These are phyloP conservation scores for Naganishia vishniacii DNA, from an alignment of 768 basidiomycete genomes.

Conservation along the genomic window DNA sequence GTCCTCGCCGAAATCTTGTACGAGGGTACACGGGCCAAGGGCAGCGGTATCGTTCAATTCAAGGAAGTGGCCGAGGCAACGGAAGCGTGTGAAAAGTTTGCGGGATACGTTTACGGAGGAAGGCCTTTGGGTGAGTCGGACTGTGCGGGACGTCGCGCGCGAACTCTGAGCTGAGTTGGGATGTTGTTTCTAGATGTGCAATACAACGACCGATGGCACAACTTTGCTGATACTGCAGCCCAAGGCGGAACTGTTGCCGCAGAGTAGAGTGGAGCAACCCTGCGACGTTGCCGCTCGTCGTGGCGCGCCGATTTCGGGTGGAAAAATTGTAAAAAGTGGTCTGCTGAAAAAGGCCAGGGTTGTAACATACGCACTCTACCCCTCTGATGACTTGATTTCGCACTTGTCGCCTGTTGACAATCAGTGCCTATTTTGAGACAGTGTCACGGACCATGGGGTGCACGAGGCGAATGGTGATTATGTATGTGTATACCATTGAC, in stretches of 20 bases:
- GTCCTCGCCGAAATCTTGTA: constrained; percentile 91
- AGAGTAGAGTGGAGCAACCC: background rate
- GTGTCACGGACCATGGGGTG: too few species aligned
- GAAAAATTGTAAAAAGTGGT: too few species aligned
- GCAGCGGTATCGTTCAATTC: constrained; percentile 93
- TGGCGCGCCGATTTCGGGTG: too few species aligned
- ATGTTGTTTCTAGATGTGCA: constrained; percentile 62
- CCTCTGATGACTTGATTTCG: too few species aligned
- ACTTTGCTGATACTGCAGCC: constrained; percentile 79
- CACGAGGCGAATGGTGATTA: too few species aligned
- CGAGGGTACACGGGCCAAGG: constrained; percentile 86
- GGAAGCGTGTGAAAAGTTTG: constrained; percentile 96
- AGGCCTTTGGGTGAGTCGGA: constrained; percentile 66
- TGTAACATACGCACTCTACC: too few species aligned
- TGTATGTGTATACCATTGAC: too few species aligned
- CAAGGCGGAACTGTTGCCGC: constrained; percentile 56
- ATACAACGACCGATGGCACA: constrained; percentile 94
- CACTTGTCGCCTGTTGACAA: too few species aligned
- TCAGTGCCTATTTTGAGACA: too few species aligned
- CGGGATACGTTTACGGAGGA: constrained; percentile 90
- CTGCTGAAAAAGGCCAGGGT: too few species aligned
- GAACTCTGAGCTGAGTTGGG: background rate
- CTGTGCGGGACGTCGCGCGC: background rate
- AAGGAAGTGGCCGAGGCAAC: constrained; percentile 79
- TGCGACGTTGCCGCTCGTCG: too few species aligned